Conservation (phyloP, 805 yeast genomes). For the Metschnikowia vanudenii region DNA sequence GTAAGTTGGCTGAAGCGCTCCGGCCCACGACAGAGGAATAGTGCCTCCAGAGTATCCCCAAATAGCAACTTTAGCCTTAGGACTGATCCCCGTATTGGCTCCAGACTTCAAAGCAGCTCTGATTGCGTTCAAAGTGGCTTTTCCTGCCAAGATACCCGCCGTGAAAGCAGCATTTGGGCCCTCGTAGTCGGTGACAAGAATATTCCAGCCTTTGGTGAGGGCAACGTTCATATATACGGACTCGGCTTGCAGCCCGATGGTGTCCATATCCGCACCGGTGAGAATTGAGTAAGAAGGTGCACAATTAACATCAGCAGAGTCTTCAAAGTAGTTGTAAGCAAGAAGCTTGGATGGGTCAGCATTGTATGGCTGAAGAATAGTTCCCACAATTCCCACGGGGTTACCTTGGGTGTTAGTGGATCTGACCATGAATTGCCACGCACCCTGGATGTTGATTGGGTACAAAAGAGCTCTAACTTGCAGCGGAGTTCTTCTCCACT, state of each 20-base stretch:
- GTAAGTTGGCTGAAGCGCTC: conserved; percentile 34
- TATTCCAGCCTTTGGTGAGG: conserved; percentile 32
- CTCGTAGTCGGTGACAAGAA: conserved; percentile 36
- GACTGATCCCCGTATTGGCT: conserved; percentile 20
- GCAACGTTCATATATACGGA: conserved; percentile 14
- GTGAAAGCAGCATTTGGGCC: conserved; percentile 33
- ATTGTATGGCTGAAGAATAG: conserved; percentile 24
- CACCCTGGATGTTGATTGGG: conserved; percentile 14
- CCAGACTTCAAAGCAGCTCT: conserved; percentile 26
- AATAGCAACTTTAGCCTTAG: conserved; percentile 23
- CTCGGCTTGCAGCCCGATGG: conserved; percentile 19
- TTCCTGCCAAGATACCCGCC: conserved; percentile 32
- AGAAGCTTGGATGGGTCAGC: conserved; percentile 24
- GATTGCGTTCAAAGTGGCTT: conserved; percentile 31
- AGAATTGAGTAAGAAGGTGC: conserved; percentile 23
- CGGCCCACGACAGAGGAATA: conserved; percentile 39
- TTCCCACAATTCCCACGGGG: conserved; percentile 24
- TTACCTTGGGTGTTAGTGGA: conserved; percentile 22
- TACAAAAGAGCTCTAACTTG: conserved; percentile 9
- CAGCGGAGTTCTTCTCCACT: conserved; percentile 9
- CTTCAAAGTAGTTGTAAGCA: conserved; percentile 23
- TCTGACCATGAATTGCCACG: conserved; percentile 27
- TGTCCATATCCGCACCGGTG: conserved; percentile 16
- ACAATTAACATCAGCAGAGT: conserved; percentile 22
- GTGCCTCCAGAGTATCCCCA: conserved; percentile 45